A percentile compares a stretch with the other conserved stretches of the same genome.
Evolutionary conservation across 768 basidiomycete genomes (phyloP).

Genomic region (Fistulinella prunicolor): DNA sequence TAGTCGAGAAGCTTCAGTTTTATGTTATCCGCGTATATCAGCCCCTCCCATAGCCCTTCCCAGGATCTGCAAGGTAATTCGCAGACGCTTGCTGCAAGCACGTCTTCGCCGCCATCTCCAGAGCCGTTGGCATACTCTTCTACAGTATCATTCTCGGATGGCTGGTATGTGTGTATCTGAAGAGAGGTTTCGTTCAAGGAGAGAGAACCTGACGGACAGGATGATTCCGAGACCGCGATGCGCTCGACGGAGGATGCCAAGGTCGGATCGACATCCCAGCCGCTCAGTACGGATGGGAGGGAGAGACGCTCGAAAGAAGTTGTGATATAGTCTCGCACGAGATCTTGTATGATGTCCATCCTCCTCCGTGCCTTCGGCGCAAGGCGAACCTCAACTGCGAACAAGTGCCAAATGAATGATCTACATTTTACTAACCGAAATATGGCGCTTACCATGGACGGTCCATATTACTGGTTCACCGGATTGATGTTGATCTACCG

Average conservation of each 20-base stretch:
- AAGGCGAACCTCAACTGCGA: slow-evolving; percentile 80
- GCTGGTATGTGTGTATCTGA: slow-evolving; percentile 88
- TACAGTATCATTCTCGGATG: slow-evolving; percentile 60
- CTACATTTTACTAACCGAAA: neutral
- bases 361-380: slow-evolving; percentile 64
- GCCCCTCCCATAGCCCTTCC: slow-evolving; percentile 91
- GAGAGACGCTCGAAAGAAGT: slow-evolving; percentile 62
- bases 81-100: slow-evolving; percentile 86
- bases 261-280: slow-evolving; percentile 76
- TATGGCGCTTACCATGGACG: slow-evolving; percentile 53
- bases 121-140: slow-evolving; percentile 70
- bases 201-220: slow-evolving; percentile 55
- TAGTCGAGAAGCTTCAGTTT: slow-evolving; percentile 90
- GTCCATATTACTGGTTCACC: slow-evolving; percentile 49
- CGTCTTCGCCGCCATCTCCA: slow-evolving; percentile 58
- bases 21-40: slow-evolving; percentile 82
- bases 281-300: slow-evolving; percentile 66
- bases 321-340: slow-evolving; percentile 55
- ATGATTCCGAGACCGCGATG: slow-evolving; percentile 69
- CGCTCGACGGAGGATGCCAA: slow-evolving; percentile 73
- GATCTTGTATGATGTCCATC: slow-evolving; percentile 68
- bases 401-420: neutral
- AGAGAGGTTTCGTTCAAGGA: slow-evolving; percentile 58
- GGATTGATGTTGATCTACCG: no score
- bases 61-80: slow-evolving; percentile 79